Conservation (phyloP, 208 protist genomes). For the Wallacemonas collosoma region DNA sequence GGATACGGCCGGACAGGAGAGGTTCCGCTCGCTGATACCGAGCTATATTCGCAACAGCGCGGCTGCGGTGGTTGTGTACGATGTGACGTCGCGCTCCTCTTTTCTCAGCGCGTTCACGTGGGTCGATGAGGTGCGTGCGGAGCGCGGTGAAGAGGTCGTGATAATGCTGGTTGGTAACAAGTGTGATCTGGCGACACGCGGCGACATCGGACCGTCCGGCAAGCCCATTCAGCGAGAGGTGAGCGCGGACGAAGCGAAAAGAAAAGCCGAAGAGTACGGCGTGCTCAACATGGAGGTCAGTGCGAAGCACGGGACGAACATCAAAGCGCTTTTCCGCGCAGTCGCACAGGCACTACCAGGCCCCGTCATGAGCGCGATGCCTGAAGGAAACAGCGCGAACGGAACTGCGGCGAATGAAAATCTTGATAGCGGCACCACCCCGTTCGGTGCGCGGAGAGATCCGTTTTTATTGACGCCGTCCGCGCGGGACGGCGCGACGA, state of each 20-base stretch:
- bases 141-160: slow-evolving; percentile 95
- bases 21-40: slow-evolving; percentile 95
- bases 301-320: slow-evolving; percentile 87
- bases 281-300: slow-evolving; percentile 96
- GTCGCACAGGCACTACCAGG: slow-evolving; percentile 59
- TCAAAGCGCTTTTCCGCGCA: slow-evolving; percentile 79
- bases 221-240: slow-evolving; percentile 62
- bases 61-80: slow-evolving; percentile 98
- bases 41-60: slow-evolving; percentile 96
- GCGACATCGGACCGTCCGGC: background rate
- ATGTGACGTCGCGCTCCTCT: slow-evolving; percentile 94
- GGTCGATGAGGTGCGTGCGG: slow-evolving; percentile 97
- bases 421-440: background rate
- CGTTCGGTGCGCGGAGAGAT: slow-evolving; percentile 26
- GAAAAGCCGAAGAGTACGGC: slow-evolving; percentile 87
- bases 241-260: slow-evolving; percentile 64
- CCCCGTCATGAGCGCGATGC: slow-evolving; percentile 12
- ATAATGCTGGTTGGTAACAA: slow-evolving; percentile 98
- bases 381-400: slow-evolving; percentile 15
- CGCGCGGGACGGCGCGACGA: background rate
- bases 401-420: background rate
- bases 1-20: slow-evolving; percentile 91
- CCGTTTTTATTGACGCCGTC: slow-evolving; percentile 53
- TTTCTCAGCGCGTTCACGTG: slow-evolving; percentile 95
- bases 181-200: slow-evolving; percentile 81